phyloP scores from a whole-genome alignment of 176 grass and related monocot genomes.

The Juncus effusus region DNA sequence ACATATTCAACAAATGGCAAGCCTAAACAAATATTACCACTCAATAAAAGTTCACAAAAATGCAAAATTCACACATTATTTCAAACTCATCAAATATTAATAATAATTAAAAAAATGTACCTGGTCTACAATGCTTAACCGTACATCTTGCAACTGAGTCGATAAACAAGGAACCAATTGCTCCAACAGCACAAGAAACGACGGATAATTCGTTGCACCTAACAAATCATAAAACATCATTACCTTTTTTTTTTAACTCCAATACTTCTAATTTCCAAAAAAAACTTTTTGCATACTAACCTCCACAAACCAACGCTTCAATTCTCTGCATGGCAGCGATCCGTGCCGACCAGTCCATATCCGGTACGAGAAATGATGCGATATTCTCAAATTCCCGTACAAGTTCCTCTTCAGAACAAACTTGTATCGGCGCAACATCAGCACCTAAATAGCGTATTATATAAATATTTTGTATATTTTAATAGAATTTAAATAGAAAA shows the following conservation, averaged over 20 bases:
- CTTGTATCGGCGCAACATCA: conserved; percentile 66
- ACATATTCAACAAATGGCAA: conserved; percentile 79
- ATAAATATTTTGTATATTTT: not conserved
- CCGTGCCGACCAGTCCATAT: conserved; percentile 88
- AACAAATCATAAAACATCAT: conserved; percentile 20
- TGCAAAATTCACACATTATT: not conserved
- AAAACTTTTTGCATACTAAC: too few relatives aligned
- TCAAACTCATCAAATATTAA: conserved; percentile 16
- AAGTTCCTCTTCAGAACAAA: conserved; percentile 92
- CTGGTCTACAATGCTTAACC: conserved; percentile 98
- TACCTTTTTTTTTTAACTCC: too few relatives aligned
- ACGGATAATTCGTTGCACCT: conserved; percentile 82
- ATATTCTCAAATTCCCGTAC: conserved; percentile 90
- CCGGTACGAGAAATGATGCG: conserved; percentile 72
- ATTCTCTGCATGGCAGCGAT: conserved; percentile 92
- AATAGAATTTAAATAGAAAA: not conserved
- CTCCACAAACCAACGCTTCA: conserved; percentile 87
- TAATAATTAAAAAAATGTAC: conserved; percentile 27
- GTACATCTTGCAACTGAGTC: conserved; percentile 81
- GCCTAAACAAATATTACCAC: conserved; percentile 37
- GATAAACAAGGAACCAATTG: conserved; percentile 73
- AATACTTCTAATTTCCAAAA: conserved; percentile 28
- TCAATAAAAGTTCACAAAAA: not conserved
- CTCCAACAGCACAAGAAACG: conserved; percentile 80
- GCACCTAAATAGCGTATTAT: conserved; percentile 41